These are phyloP conservation scores for Xylaria digitata DNA, from an alignment of 2,329 filamentous ascomycete species.

Conservation along the genomic window DNA sequence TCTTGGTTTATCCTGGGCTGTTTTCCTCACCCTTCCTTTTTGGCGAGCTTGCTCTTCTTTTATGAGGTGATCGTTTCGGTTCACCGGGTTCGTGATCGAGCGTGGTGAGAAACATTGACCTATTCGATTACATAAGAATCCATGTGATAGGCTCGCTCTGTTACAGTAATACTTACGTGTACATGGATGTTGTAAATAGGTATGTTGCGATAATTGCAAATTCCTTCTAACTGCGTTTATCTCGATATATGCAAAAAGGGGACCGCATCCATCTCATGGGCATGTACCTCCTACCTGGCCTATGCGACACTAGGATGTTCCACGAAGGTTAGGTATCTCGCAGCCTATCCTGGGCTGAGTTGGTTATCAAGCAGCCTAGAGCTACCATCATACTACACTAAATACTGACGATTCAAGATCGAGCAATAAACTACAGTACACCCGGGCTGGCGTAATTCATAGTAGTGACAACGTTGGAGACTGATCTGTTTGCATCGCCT, in stretches of 20 bases:
- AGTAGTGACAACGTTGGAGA: constrained; percentile 9
- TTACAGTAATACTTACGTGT: constrained; percentile 5
- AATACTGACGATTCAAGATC: constrained; percentile 13
- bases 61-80: neutral
- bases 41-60: neutral
- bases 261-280: constrained; percentile 7
- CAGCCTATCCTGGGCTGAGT: constrained; percentile 32
- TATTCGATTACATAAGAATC: constrained; percentile 1
- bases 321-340: constrained; percentile 21
- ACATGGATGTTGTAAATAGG: no score
- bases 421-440: neutral
- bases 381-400: constrained; percentile 8
- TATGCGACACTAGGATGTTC: constrained; percentile 14
- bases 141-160: neutral
- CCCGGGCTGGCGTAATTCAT: constrained; percentile 11
- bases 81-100: neutral
- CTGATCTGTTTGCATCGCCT: constrained; percentile 21
- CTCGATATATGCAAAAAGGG: constrained; percentile 28
- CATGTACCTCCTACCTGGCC: constrained; percentile 11
- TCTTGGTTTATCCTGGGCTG: neutral
- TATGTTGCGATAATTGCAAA: neutral
- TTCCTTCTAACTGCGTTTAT: neutral
- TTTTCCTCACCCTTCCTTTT: neutral
- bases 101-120: neutral
- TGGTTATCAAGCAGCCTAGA: constrained; percentile 21